Percentiles rank a stretch among this genome's conserved stretches.
These are phyloP conservation scores for Magnaporthales sp. DNA, from an alignment of 2,329 filamentous ascomycete genomes.

Conservation along the genomic window DNA sequence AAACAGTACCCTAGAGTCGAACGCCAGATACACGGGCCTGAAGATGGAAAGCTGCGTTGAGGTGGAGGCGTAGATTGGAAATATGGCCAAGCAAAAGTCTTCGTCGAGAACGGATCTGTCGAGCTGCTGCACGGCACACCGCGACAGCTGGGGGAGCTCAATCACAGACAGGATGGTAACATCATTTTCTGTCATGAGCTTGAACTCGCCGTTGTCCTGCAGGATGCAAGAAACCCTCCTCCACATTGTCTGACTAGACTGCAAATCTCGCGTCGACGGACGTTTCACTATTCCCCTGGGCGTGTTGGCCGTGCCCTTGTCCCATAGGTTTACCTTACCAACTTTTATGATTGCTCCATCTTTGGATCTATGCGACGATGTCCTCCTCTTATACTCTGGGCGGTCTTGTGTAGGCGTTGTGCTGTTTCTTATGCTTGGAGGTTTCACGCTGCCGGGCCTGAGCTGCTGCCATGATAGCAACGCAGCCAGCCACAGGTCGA, in stretches of 20 bases:
- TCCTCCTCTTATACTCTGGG: conserved; percentile 33
- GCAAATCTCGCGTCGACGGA: conserved; percentile 47
- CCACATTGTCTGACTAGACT: conserved; percentile 58
- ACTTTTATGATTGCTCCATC: conserved; percentile 89
- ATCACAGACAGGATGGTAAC: conserved; percentile 72
- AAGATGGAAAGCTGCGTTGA: conserved; percentile 67
- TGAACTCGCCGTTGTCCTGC: conserved; percentile 90
- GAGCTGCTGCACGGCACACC: conserved; percentile 83
- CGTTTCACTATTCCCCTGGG: conserved; percentile 48
- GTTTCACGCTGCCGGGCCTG: conserved; percentile 47
- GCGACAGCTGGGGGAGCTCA: conserved; percentile 78
- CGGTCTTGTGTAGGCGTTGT: conserved; percentile 27
- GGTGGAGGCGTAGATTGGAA: conserved; percentile 79
- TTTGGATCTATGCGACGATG: conserved; percentile 37
- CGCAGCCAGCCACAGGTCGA: conserved; percentile 73
- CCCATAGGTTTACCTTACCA: conserved; percentile 84
- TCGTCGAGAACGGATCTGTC: conserved; percentile 86
- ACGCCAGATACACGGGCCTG: conserved; percentile 79
- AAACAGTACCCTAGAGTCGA: conserved; percentile 83
- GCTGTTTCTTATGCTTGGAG: conserved; percentile 33
- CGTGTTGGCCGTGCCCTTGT: conserved; percentile 56
- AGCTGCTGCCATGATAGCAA: conserved; percentile 76
- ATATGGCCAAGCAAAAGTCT: conserved; percentile 90
- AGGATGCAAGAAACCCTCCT: conserved; percentile 84
- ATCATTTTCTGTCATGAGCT: conserved; percentile 80